Evolutionary conservation across 225 moss, liverwort and hornwort species (phyloP).

Genomic region (Rhytidiadelphus loreus): DNA sequence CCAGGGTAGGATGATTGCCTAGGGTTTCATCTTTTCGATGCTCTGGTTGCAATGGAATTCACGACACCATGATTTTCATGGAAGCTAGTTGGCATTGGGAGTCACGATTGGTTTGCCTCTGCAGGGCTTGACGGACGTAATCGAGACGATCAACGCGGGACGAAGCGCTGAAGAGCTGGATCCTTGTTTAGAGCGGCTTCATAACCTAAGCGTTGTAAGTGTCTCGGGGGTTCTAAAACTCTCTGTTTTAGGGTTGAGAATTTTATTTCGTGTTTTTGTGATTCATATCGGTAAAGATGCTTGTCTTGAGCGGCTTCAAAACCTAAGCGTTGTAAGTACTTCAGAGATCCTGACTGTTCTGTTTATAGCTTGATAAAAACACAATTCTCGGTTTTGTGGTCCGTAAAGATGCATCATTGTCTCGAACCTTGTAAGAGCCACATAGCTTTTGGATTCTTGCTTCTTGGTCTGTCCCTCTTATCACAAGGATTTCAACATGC

Average conservation of each 20-base stretch:
- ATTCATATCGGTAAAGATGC: neutral
- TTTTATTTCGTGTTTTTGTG: neutral
- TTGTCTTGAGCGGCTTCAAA: neutral
- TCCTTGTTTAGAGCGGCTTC: neutral
- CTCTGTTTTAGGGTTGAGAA: neutral
- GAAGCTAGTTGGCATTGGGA: neutral
- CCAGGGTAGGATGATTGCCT: neutral
- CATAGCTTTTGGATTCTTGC: neutral
- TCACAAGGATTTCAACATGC: neutral
- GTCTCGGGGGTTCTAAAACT: neutral
- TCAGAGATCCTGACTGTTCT: neutral
- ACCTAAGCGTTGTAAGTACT: neutral
- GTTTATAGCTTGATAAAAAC: neutral
- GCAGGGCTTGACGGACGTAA: conserved; percentile 28
- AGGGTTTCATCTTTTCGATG: neutral
- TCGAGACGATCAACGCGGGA: conserved; percentile 25
- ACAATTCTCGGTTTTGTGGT: neutral
- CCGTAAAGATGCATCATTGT: neutral
- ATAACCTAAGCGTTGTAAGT: neutral
- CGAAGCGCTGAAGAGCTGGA: conserved; percentile 5
- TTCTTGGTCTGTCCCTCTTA: neutral
- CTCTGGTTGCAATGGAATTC: neutral
- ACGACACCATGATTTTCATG: neutral
- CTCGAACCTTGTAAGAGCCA: neutral
- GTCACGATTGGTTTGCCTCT: neutral